These are phyloP conservation scores for Ambrosia hybrid DNA, from an alignment of 140 eudicot genomes.

Conservation along the genomic window DNA sequence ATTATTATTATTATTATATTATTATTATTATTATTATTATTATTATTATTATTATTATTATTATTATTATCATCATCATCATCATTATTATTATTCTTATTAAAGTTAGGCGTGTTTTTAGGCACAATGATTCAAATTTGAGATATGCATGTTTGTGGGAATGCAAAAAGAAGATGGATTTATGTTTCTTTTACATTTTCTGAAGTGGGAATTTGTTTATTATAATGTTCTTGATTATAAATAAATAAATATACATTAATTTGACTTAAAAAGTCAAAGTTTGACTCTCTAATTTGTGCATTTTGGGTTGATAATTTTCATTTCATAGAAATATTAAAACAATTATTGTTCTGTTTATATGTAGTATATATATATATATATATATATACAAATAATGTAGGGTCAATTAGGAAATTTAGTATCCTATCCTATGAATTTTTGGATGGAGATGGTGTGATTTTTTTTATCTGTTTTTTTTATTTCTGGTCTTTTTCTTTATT, in stretches of 20 bases:
- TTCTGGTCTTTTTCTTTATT: neutral
- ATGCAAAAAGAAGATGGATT: neutral
- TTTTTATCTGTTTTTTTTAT: constrained; percentile 3
- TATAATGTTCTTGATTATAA: neutral
- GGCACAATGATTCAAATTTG: constrained; percentile 6
- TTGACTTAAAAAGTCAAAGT: neutral
- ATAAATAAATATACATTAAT: neutral
- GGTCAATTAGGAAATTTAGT: constrained; percentile 18
- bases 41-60: too few species aligned
- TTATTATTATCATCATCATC: too few species aligned
- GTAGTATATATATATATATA: constrained; percentile 9
- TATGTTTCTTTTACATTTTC: constrained; percentile 12
- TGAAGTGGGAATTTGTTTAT: constrained; percentile 13
- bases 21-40: too few species aligned
- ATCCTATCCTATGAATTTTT: constrained; percentile 19
- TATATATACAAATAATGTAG: constrained; percentile 22
- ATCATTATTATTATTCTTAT: neutral
- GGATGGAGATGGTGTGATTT: constrained; percentile 27
- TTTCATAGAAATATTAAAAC: neutral
- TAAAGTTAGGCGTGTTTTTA: neutral
- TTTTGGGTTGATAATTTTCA: neutral
- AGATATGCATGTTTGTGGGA: constrained; percentile 3
- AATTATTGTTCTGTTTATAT: constrained; percentile 2
- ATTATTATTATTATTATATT: neutral
- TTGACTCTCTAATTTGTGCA: neutral